These are phyloP conservation scores for Backusella westeae DNA, from an alignment of 192 early-diverging fungal genomes.

Conservation along the genomic window DNA sequence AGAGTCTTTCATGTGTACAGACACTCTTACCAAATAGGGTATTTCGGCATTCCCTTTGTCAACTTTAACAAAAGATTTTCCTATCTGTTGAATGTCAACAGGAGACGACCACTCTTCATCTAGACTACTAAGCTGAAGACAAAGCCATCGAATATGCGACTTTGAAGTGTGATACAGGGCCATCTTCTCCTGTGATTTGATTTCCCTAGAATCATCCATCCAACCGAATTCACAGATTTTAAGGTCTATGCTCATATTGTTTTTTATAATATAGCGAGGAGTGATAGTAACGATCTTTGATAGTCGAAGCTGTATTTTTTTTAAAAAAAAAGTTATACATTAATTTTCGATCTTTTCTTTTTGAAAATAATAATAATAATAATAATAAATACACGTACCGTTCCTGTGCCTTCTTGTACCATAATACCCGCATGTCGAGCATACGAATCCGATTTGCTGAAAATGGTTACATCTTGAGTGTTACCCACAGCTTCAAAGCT, in stretches of 20 bases:
- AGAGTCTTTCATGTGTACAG: conserved; percentile 67
- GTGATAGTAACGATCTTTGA: conserved; percentile 80
- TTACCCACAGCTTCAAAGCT: conserved; percentile 88
- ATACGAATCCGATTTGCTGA: conserved; percentile 25
- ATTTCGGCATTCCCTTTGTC: conserved; percentile 44
- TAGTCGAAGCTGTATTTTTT: conserved; percentile 29
- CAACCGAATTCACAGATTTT: conserved; percentile 58
- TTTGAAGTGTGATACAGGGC: conserved; percentile 16
- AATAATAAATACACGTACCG: conserved; percentile 21
- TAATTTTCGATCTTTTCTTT: background rate
- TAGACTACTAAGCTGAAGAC: conserved; percentile 11
- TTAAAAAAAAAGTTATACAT: background rate
- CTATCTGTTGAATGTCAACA: conserved; percentile 73
- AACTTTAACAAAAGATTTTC: conserved; percentile 65
- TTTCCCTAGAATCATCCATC: conserved; percentile 1
- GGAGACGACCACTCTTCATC: conserved; percentile 53
- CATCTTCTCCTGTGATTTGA: background rate
- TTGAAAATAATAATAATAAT: background rate
- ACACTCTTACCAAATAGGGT: conserved; percentile 59
- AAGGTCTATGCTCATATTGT: conserved; percentile 56
- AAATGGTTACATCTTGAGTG: conserved; percentile 55
- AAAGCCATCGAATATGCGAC: conserved; percentile 21
- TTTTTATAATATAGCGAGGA: conserved; percentile 76
- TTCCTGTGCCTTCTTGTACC: conserved; percentile 75
- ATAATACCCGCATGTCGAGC: conserved; percentile 61